Evolutionary conservation across 2,329 filamentous ascomycete species (phyloP), one percentile per base, ranked within the genome.

Genomic region (Phialocephala subalpina): DNA sequence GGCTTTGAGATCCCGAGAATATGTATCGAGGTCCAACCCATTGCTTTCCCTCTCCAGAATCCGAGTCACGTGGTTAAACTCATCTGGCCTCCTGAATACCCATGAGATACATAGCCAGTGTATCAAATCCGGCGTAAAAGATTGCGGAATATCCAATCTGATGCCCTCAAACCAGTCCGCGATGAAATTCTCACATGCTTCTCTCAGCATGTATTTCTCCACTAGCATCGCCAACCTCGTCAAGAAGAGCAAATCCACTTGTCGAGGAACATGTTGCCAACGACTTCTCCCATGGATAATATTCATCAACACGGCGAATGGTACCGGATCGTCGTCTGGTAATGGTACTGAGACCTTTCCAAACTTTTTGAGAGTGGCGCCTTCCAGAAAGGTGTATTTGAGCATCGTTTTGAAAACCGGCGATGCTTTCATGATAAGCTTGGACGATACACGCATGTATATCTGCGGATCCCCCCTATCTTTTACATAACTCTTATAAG

Each of bases 171-270:
- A 45, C 67, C 68, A 71, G 1, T 16, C 12, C 9, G 62, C 33
- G 5, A 60, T 58, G 29, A 56, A 62, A 1, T 27, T 22, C 27
- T 62, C 56, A 11, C 62, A 35, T 3, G 53, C 57, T 16, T 64
- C 58, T 12, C 67, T 60, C 14, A 71, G 52, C 27, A 55, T 35
- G 35, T 78, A 80, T 33, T 76, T 74, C 40, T 74, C 70, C 27
- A 72, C 72, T 3, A 76, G 57, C 0, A 71, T 65, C 1, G 77
- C 73, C n/a, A 80, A 47, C 12, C 68, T 67, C 6, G 77, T 69
- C 6, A 80, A 68, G 22, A 73, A 66, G 0, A 42, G 8, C 18
- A 77, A 74, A 9, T 60, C 64, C 11, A 80, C 29, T 18, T 47
- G 57, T 27, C 63, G 29, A 2, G 73, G 74, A 5, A 79, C 64